Evolutionary conservation across 371 early-diverging fungal species (phyloP).

Genomic region (Mucor ambiguus): DNA sequence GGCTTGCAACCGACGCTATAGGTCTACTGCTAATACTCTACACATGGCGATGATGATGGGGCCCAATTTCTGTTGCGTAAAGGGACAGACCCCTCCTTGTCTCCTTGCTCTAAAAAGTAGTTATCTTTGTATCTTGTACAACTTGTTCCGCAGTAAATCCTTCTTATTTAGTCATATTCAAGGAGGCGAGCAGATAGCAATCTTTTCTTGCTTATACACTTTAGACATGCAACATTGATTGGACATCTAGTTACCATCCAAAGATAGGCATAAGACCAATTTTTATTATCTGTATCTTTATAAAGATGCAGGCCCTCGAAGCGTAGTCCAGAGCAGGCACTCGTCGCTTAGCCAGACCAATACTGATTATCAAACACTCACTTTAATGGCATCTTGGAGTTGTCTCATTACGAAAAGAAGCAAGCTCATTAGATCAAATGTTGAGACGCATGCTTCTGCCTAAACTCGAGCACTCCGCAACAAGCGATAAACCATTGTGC

Average conservation of each 20-base stretch:
- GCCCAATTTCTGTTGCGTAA: neutral
- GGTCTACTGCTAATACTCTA: neutral
- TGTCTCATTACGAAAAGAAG: neutral
- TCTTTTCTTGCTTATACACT: neutral
- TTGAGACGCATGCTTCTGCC: neutral
- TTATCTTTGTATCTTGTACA: neutral
- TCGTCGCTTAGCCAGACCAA: neutral
- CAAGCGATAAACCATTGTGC: neutral
- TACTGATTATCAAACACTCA: neutral
- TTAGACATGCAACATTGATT: neutral
- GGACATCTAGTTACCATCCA: neutral
- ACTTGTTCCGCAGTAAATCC: neutral
- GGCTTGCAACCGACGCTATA: slow-evolving; percentile 2
- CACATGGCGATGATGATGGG: neutral
- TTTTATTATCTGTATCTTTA: neutral
- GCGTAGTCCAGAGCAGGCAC: neutral
- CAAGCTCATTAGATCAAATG: neutral
- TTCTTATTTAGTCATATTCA: neutral
- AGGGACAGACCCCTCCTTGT: neutral
- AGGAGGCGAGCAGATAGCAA: neutral
- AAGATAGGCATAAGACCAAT: neutral
- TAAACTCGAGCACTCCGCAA: neutral
- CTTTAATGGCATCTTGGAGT: too few species aligned
- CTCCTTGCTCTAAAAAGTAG: neutral
- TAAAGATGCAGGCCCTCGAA: neutral